These are phyloP conservation scores for Porphyra umbilicalis DNA, from an alignment of 31 red algal species.

Conservation along the genomic window DNA sequence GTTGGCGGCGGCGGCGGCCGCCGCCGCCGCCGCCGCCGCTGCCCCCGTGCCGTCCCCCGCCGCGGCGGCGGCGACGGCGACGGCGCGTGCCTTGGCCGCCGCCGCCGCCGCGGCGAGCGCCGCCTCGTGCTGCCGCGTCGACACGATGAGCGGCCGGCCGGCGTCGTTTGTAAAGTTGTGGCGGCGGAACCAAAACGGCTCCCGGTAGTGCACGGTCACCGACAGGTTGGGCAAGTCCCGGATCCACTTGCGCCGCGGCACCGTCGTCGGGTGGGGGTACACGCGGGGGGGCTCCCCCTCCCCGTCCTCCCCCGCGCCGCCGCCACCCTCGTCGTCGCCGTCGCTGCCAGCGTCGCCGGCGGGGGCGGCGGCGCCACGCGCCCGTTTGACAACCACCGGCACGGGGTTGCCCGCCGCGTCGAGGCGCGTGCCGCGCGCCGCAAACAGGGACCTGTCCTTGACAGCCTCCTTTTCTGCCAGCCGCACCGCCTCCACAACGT, in stretches of 20 bases:
- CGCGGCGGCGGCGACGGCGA: background rate
- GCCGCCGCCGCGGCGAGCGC: background rate
- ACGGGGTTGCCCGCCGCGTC: background rate
- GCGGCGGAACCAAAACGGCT: background rate
- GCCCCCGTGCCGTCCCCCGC: background rate
- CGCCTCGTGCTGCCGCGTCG: background rate
- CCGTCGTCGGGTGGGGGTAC: background rate
- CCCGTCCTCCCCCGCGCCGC: no score
- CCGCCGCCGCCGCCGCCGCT: background rate
- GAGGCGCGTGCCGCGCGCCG: background rate
- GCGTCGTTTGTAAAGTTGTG: background rate
- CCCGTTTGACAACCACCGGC: background rate
- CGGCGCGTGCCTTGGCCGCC: background rate
- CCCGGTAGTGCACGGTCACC: background rate
- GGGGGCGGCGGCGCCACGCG: background rate
- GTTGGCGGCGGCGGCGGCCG: background rate
- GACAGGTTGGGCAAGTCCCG: background rate
- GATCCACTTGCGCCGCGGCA: background rate
- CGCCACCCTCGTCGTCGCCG: background rate
- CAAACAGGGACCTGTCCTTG: background rate
- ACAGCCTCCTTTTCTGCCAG: background rate
- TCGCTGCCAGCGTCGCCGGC: background rate
- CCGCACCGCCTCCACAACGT: background rate
- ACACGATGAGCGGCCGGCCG: background rate
- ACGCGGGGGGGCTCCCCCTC: background rate